A percentile compares a stretch with the other conserved stretches of the same genome.
These are phyloP conservation scores for Mycena capillaripes DNA, from an alignment of 768 basidiomycete genomes.

Conservation along the genomic window DNA sequence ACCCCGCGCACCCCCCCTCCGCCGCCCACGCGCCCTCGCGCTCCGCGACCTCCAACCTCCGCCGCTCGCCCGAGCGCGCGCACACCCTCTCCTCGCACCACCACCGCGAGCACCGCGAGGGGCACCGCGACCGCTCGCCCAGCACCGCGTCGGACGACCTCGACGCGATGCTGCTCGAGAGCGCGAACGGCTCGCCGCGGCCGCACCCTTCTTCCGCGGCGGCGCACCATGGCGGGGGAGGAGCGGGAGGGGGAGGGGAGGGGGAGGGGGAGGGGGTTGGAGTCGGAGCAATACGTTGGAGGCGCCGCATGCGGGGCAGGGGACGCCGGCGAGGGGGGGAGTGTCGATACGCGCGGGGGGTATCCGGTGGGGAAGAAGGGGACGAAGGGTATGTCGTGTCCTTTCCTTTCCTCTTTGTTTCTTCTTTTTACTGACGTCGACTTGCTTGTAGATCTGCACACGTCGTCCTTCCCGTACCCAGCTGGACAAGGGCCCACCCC, in stretches of 20 bases:
- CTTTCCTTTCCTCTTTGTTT: too few species aligned
- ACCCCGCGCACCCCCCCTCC: background rate
- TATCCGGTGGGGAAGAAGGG: background rate
- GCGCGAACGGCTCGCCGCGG: conserved; percentile 21
- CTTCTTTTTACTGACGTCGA: too few species aligned
- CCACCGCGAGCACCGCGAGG: background rate
- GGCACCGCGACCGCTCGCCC: conserved; percentile 13
- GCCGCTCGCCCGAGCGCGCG: background rate
- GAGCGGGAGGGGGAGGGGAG: too few species aligned
- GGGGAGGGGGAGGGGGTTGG: too few species aligned
- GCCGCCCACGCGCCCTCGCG: background rate
- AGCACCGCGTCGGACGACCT: conserved; percentile 33
- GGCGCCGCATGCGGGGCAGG: too few species aligned
- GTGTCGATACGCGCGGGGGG: too few species aligned
- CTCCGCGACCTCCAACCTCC: background rate
- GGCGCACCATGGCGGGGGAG: background rate
- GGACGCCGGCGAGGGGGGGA: background rate
- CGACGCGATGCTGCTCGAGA: conserved; percentile 31
- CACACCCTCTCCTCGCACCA: background rate
- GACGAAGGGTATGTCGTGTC: too few species aligned
- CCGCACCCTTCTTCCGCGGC: background rate
- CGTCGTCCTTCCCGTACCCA: background rate
- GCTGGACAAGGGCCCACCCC: too few species aligned
- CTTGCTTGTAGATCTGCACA: too few species aligned
- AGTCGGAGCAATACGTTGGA: too few species aligned